Evolutionary conservation across 148 eudicot species (phyloP).

Genomic region (Fagopyrum tataricum): DNA sequence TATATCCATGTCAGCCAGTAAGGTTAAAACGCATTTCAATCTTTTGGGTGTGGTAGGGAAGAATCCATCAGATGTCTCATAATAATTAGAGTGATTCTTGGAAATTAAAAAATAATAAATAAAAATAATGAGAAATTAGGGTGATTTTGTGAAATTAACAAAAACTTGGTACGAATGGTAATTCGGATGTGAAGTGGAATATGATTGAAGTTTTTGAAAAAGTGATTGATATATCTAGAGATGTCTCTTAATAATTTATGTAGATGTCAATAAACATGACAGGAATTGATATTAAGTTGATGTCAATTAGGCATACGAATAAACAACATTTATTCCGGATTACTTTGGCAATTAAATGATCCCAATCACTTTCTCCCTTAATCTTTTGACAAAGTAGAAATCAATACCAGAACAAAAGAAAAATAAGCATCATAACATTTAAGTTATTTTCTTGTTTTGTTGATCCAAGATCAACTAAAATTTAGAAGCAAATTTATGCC

Average conservation of each 20-base stretch:
- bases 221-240: background rate
- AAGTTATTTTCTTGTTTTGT: background rate
- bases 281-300: background rate
- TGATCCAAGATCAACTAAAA: background rate
- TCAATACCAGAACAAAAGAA: background rate
- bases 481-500: conserved; percentile 6
- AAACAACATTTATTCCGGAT: no score
- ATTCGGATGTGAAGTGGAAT: background rate
- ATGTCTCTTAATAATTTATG: background rate
- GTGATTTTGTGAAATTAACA: background rate
- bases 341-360: background rate
- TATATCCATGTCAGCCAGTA: background rate
- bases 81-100: no score
- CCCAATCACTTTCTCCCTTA: background rate
- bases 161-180: background rate
- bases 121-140: background rate
- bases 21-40: background rate
- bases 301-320: no score
- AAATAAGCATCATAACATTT: background rate
- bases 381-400: background rate
- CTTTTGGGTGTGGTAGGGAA: background rate
- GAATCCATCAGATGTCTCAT: background rate
- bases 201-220: background rate
- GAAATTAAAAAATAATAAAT: no score
- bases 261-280: background rate